Conservation (phyloP, 331 rosid species). For the Quercus tomentella region DNA sequence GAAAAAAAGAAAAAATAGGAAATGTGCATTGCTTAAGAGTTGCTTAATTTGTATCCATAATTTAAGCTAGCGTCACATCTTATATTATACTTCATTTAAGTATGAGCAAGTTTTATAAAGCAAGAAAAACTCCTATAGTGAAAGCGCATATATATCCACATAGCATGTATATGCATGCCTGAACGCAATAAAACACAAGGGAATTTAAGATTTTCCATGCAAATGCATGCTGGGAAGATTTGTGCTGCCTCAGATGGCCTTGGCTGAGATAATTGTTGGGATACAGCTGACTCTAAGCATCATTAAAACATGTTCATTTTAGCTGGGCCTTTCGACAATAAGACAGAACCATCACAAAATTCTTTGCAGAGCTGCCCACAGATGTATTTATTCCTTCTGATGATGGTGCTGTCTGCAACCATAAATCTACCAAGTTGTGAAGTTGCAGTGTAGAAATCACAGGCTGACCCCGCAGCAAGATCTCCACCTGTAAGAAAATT, state of each 20-base stretch:
- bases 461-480: constrained; percentile 39
- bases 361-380: constrained; percentile 55
- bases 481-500: constrained; percentile 44
- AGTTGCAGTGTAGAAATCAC: constrained; percentile 37
- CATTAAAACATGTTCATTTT: background rate
- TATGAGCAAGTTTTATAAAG: background rate
- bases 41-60: too few species aligned
- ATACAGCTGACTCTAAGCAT: background rate
- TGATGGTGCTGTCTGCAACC: constrained; percentile 42
- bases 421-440: constrained; percentile 36
- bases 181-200: background rate
- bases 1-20: too few species aligned
- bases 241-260: background rate
- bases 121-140: background rate
- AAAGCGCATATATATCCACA: background rate
- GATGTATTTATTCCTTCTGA: constrained; percentile 23
- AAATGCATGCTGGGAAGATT: background rate
- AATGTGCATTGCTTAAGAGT: too few species aligned
- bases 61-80: background rate
- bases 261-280: background rate
- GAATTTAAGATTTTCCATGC: background rate
- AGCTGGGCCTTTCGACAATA: constrained; percentile 33
- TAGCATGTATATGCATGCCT: constrained; percentile 1
- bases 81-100: background rate
- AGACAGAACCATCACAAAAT: constrained; percentile 56